A percentile compares a stretch with the other conserved stretches of the same genome.
Evolutionary conservation across 2,329 filamentous ascomycete species (phyloP).

Genomic region (Colletotrichum acutatum): DNA sequence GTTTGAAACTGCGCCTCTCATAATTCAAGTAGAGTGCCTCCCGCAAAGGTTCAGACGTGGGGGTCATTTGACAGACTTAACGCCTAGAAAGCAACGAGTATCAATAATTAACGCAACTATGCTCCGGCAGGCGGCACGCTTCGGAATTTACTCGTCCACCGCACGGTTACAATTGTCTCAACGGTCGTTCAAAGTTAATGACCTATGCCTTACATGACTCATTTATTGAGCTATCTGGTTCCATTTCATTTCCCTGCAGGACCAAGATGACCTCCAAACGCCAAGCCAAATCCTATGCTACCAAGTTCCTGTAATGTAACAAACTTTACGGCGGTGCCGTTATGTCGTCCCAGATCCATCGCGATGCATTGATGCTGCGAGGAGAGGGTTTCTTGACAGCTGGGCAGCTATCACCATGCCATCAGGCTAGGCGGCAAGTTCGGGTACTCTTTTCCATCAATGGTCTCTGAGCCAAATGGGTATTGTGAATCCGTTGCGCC

Average conservation of each 20-base stretch:
- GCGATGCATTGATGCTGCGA: background rate
- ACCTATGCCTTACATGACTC: conserved; percentile 8
- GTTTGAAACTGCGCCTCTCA: background rate
- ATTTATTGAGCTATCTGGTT: conserved; percentile 2
- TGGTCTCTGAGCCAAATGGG: conserved; percentile 49
- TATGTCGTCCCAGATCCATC: background rate
- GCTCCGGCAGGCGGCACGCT: background rate
- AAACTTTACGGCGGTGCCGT: background rate
- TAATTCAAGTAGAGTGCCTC: no score
- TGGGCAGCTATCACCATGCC: conserved; percentile 26
- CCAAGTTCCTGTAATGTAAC: conserved; percentile 6
- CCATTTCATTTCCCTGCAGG: conserved; percentile 2
- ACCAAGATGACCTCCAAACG: conserved; percentile 19
- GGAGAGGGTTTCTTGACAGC: background rate
- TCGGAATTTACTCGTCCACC: background rate
- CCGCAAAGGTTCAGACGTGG: background rate
- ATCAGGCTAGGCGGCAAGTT: conserved; percentile 47
- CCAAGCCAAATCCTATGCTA: conserved; percentile 15
- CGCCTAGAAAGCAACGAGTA: no score
- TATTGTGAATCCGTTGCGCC: conserved; percentile 41
- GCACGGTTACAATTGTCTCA: background rate
- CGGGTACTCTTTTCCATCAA: conserved; percentile 54
- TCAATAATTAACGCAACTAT: no score
- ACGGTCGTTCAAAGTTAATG: background rate
- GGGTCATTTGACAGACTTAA: background rate